These are phyloP conservation scores for Talaromyces sp. DNA, from an alignment of 2,329 filamentous ascomycete genomes.

Conservation along the genomic window DNA sequence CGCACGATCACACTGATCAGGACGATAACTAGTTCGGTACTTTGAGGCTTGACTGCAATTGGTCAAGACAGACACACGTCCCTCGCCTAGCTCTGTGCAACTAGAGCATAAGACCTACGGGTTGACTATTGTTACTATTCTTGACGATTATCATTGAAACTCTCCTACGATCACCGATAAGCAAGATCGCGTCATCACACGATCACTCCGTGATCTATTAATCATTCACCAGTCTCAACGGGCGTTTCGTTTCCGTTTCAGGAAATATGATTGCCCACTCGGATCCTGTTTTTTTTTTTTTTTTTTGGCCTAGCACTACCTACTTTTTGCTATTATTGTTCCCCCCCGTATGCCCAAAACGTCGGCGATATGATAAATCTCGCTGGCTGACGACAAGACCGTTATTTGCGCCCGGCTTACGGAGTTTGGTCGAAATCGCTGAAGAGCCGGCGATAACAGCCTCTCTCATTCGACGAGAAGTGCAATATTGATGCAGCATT, in stretches of 20 bases:
- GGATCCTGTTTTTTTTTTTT: too few species aligned
- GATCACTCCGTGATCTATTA: neutral
- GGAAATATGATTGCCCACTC: neutral
- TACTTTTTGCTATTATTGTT: neutral
- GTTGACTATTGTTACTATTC: too few species aligned
- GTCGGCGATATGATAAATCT: neutral
- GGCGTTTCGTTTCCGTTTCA: neutral
- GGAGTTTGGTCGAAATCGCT: neutral
- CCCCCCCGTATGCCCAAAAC: neutral
- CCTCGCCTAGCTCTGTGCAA: neutral
- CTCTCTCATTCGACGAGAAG: neutral
- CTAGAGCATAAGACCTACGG: neutral
- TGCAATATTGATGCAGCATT: neutral
- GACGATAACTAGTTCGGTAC: neutral
- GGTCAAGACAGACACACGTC: neutral
- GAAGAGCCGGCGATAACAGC: neutral
- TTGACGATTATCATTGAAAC: neutral
- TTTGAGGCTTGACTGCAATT: neutral
- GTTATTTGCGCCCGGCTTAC: neutral
- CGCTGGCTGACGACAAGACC: neutral
- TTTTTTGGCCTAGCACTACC: neutral
- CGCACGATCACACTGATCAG: neutral
- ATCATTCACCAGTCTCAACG: neutral
- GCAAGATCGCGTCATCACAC: neutral
- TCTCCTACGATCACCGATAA: neutral